A percentile compares a stretch with the other conserved stretches of the same genome.
These are phyloP conservation scores for Phlebopus sp. DNA, from an alignment of 1,284 basidiomycete genomes.

Conservation along the genomic window DNA sequence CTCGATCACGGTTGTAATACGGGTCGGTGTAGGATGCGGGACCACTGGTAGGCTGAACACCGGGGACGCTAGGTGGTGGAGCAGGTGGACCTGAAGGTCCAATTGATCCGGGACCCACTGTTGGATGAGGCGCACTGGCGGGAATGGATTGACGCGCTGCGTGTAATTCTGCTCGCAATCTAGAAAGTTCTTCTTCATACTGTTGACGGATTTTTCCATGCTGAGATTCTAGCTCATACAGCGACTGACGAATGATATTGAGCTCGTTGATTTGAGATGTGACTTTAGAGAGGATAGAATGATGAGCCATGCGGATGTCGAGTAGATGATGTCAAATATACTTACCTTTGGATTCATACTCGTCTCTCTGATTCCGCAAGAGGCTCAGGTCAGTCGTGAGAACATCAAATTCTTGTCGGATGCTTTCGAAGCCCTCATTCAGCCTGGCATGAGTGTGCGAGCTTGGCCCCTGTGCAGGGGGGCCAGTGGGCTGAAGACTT, in stretches of 20 bases:
- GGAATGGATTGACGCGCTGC: slow-evolving; percentile 37
- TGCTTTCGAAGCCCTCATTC: slow-evolving; percentile 79
- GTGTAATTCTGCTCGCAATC: slow-evolving; percentile 66
- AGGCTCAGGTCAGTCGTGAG: slow-evolving; percentile 68
- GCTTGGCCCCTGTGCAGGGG: slow-evolving; percentile 41
- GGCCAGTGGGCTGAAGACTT: slow-evolving; percentile 59
- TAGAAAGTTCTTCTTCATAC: slow-evolving; percentile 72
- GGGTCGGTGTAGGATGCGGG: slow-evolving; percentile 37
- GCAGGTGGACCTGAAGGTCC: slow-evolving; percentile 31
- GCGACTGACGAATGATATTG: slow-evolving; percentile 68
- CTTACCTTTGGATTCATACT: slow-evolving; percentile 85
- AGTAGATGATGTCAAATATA: background rate
- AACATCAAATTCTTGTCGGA: slow-evolving; percentile 85
- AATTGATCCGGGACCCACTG: slow-evolving; percentile 33
- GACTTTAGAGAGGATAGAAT: slow-evolving; percentile 39
- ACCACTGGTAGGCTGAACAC: slow-evolving; percentile 28
- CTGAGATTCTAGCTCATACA: slow-evolving; percentile 76
- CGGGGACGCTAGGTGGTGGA: slow-evolving; percentile 27
- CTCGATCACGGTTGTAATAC: slow-evolving; percentile 41
- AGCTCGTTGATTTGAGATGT: slow-evolving; percentile 70
- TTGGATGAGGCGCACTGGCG: slow-evolving; percentile 30
- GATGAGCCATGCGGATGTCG: slow-evolving; percentile 10
- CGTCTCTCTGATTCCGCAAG: slow-evolving; percentile 80
- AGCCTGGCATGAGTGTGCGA: slow-evolving; percentile 50
- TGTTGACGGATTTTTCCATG: slow-evolving; percentile 70